phyloP scores from a whole-genome alignment of 2,329 filamentous ascomycete genomes.

The Venturia pyrina region DNA sequence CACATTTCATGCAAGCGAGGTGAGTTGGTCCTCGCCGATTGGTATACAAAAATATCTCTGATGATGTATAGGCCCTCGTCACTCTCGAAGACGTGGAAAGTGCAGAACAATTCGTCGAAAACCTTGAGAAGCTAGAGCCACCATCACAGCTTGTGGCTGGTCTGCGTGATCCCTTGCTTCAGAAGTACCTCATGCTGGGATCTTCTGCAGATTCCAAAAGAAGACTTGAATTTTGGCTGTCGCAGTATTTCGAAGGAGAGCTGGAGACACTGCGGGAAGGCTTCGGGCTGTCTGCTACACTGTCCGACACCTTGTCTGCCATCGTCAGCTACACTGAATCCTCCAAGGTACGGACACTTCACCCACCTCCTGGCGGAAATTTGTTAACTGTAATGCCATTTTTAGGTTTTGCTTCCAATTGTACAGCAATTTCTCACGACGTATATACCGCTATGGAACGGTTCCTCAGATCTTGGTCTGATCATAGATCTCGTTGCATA shows the following conservation, averaged over 20 bases:
- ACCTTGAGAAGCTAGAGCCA: slow-evolving; percentile 67
- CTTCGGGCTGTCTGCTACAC: slow-evolving; percentile 16
- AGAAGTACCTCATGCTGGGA: slow-evolving; percentile 59
- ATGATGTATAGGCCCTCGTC: slow-evolving; percentile 26
- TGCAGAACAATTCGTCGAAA: slow-evolving; percentile 58
- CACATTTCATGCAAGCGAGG: slow-evolving; percentile 62
- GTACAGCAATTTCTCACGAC: slow-evolving; percentile 24
- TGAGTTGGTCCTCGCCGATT: slow-evolving; percentile 15
- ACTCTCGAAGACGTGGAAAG: slow-evolving; percentile 67
- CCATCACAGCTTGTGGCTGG: slow-evolving; percentile 75
- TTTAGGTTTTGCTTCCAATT: slow-evolving; percentile 23
- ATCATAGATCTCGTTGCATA: slow-evolving; percentile 51
- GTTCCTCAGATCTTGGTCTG: slow-evolving; percentile 20
- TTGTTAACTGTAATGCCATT: slow-evolving; percentile 13
- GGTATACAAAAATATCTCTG: background rate
- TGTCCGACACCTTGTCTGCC: slow-evolving; percentile 24
- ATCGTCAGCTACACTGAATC: slow-evolving; percentile 24
- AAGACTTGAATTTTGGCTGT: slow-evolving; percentile 29
- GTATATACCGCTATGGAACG: slow-evolving; percentile 29
- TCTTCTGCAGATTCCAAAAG: slow-evolving; percentile 20
- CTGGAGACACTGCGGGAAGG: slow-evolving; percentile 18
- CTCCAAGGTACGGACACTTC: slow-evolving; percentile 22
- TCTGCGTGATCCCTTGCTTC: slow-evolving; percentile 63
- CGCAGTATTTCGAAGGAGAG: slow-evolving; percentile 27
- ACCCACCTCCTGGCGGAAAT: background rate